These are phyloP conservation scores for Magnaporthales sp. DNA, from an alignment of 2,329 filamentous ascomycete genomes.

Conservation along the genomic window DNA sequence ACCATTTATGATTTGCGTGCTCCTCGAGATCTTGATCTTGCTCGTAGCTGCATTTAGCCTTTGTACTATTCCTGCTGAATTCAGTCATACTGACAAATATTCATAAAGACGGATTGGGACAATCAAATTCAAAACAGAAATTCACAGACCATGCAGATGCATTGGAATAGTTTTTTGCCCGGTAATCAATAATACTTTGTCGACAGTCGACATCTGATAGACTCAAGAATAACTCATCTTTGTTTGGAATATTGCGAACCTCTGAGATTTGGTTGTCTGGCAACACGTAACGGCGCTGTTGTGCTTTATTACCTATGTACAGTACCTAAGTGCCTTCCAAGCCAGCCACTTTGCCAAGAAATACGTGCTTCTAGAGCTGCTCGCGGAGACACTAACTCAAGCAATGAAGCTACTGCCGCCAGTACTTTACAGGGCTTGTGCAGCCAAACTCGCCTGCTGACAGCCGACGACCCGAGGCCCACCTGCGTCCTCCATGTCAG, in stretches of 20 bases:
- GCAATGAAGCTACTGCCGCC: neutral
- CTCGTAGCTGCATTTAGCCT: too few relatives aligned
- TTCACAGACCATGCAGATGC: constrained; percentile 16
- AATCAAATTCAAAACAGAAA: constrained; percentile 16
- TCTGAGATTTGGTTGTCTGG: too few relatives aligned
- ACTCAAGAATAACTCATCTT: neutral
- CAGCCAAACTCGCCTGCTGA: neutral
- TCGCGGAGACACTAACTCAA: too few relatives aligned
- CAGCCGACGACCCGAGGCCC: neutral
- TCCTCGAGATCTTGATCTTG: constrained; percentile 10
- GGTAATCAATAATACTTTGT: neutral
- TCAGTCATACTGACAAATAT: neutral
- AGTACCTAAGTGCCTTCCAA: neutral
- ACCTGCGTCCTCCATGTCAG: neutral
- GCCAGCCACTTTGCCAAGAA: neutral
- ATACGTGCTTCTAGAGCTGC: neutral
- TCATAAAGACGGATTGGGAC: constrained; percentile 15
- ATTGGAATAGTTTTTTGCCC: constrained; percentile 15
- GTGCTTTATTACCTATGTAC: too few relatives aligned
- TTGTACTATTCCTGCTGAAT: neutral
- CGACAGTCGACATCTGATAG: neutral
- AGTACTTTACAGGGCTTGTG: neutral
- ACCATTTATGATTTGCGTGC: neutral
- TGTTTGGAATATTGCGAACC: neutral
- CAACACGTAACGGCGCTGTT: too few relatives aligned